A percentile compares a stretch with the other conserved stretches of the same genome.
Evolutionary conservation across 306 rosid species (phyloP).

Genomic region (Quercus mongolica): DNA sequence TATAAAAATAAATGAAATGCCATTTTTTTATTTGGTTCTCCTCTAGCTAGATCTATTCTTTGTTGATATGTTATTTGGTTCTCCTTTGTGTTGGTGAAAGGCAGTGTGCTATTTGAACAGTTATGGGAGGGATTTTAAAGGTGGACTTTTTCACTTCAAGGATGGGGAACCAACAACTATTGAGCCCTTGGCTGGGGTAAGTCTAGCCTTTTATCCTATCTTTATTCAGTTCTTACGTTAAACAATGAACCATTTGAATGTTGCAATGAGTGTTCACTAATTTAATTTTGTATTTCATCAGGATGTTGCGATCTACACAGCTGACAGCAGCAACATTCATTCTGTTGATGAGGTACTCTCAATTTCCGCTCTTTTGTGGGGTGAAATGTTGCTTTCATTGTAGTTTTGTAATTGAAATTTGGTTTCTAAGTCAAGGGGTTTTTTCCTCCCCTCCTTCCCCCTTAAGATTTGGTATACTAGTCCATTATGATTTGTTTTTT

Average conservation of each 20-base stretch:
- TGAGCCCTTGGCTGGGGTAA: slow-evolving; percentile 70
- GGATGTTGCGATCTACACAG: slow-evolving; percentile 88
- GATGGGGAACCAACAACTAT: slow-evolving; percentile 68
- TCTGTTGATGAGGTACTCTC: slow-evolving; percentile 86
- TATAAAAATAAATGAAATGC: too few species aligned
- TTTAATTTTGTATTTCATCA: slow-evolving; percentile 18
- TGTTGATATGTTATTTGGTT: background rate
- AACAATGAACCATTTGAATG: too few species aligned
- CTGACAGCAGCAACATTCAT: slow-evolving; percentile 70
- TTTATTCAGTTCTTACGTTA: slow-evolving; percentile 1
- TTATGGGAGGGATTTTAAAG: slow-evolving; percentile 66
- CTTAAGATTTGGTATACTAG: too few species aligned
- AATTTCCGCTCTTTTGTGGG: slow-evolving; percentile 8
- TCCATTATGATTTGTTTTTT: too few species aligned
- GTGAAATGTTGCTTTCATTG: too few species aligned
- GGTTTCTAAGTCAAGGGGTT: too few species aligned
- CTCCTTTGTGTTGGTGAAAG: slow-evolving; percentile 45
- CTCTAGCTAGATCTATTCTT: background rate
- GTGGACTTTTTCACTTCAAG: slow-evolving; percentile 84
- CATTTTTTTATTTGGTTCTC: background rate
- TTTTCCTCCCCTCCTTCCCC: too few species aligned
- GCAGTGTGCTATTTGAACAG: slow-evolving; percentile 82
- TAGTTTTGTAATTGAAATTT: too few species aligned
- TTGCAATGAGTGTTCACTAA: background rate
- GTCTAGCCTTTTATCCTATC: slow-evolving; percentile 28